phyloP scores from a whole-genome alignment of 2,329 filamentous ascomycete genomes.

The Aspergillus arachidicola region DNA sequence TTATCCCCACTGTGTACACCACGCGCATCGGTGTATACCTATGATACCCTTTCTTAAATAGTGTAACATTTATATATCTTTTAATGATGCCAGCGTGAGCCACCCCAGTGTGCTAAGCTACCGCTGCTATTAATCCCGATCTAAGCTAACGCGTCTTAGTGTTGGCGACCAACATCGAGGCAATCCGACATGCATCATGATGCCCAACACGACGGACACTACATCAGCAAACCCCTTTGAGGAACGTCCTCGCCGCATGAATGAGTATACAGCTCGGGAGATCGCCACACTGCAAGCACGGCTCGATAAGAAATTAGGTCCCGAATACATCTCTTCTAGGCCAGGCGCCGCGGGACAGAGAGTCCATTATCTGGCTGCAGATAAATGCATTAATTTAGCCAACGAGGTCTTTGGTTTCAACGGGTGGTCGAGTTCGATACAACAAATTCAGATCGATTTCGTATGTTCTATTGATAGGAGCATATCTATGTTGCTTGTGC shows the following conservation, averaged over 20 bases:
- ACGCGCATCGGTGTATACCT: neutral
- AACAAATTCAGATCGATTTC: slow-evolving; percentile 93
- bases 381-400: slow-evolving; percentile 93
- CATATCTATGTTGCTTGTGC: too few relatives aligned
- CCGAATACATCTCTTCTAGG: slow-evolving; percentile 90
- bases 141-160: slow-evolving; percentile 46
- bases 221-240: slow-evolving; percentile 75
- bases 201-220: slow-evolving; percentile 33
- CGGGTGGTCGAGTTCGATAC: slow-evolving; percentile 95
- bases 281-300: slow-evolving; percentile 85
- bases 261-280: slow-evolving; percentile 83
- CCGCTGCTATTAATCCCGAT: slow-evolving; percentile 8
- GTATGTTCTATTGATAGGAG: slow-evolving; percentile 45
- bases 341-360: slow-evolving; percentile 80
- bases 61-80: neutral
- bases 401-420: slow-evolving; percentile 98
- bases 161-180: slow-evolving; percentile 69
- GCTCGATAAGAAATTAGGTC: slow-evolving; percentile 89
- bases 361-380: slow-evolving; percentile 92
- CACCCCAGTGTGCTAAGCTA: neutral
- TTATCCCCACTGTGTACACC: slow-evolving; percentile 14
- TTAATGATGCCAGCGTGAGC: slow-evolving; percentile 52
- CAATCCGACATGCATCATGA: slow-evolving; percentile 45
- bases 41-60: neutral
- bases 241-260: slow-evolving; percentile 68